Percentiles rank a stretch among this genome's conserved stretches.
Evolutionary conservation across 2,329 filamentous ascomycete genomes (phyloP).

Genomic region (Atkinsonella hypoxylon): DNA sequence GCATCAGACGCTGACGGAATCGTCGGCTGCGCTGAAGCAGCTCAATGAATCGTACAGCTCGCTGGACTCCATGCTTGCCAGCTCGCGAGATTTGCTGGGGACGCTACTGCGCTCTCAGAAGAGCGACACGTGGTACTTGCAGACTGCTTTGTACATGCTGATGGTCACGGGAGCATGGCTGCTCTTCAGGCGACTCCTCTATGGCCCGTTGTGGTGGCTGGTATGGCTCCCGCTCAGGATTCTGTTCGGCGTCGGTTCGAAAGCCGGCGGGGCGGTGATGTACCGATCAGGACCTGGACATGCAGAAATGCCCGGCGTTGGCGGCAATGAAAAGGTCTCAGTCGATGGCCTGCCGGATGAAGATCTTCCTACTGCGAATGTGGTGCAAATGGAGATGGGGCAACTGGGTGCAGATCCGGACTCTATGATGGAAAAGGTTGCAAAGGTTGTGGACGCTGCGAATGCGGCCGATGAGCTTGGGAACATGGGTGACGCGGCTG

Average conservation of each 20-base stretch:
- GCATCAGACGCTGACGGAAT: slow-evolving; percentile 76
- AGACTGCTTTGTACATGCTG: slow-evolving; percentile 78
- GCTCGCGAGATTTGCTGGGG: slow-evolving; percentile 61
- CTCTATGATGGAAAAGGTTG: slow-evolving; percentile 40
- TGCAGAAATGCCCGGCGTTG: slow-evolving; percentile 14
- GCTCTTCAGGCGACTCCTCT: slow-evolving; percentile 70
- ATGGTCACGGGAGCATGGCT: slow-evolving; percentile 72
- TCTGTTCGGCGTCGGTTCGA: slow-evolving; percentile 45
- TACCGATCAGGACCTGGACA: slow-evolving; percentile 15
- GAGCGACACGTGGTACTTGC: slow-evolving; percentile 95
- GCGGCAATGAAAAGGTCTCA: slow-evolving; percentile 17
- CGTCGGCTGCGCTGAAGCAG: slow-evolving; percentile 67
- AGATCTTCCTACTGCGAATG: slow-evolving; percentile 38
- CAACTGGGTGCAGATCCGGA: slow-evolving; percentile 17
- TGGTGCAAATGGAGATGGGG: slow-evolving; percentile 17
- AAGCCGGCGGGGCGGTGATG: slow-evolving; percentile 41
- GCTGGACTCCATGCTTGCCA: slow-evolving; percentile 65
- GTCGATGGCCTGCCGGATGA: slow-evolving; percentile 27
- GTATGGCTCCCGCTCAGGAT: slow-evolving; percentile 70
- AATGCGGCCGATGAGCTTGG: slow-evolving; percentile 20
- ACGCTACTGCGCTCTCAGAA: slow-evolving; percentile 81
- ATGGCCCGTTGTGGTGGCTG: slow-evolving; percentile 84
- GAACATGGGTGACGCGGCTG: slow-evolving; percentile 10
- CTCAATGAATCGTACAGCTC: slow-evolving; percentile 71
- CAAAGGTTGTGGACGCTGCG: slow-evolving; percentile 38